Evolutionary conservation across 2,329 filamentous ascomycete species (phyloP).

Genomic region (Sclerotinia glacialis): DNA sequence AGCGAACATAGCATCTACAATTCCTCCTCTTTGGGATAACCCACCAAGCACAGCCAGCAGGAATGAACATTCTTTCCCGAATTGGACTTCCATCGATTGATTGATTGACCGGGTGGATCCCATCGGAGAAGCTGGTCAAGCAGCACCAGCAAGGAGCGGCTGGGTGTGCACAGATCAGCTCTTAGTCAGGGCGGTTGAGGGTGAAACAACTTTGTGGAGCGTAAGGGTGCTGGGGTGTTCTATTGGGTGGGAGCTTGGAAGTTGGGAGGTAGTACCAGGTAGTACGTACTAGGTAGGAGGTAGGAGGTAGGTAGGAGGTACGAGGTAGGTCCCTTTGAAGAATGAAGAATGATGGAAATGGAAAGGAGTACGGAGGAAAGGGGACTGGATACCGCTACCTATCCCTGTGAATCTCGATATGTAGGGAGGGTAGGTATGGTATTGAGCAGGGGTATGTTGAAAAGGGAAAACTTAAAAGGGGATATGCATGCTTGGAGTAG

Average conservation of each 20-base stretch:
- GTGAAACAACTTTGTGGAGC: neutral
- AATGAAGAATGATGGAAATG: too few relatives aligned
- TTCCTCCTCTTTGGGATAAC: too few relatives aligned
- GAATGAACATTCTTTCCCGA: neutral
- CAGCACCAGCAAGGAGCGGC: neutral
- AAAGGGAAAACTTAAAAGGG: too few relatives aligned
- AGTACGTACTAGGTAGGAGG: too few relatives aligned
- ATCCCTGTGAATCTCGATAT: neutral
- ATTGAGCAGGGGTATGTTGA: neutral
- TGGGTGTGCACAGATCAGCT: neutral
- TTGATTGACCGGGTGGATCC: neutral
- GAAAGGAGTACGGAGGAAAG: neutral
- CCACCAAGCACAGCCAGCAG: neutral
- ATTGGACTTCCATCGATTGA: neutral
- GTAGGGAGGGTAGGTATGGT: too few relatives aligned
- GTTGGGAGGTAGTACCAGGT: too few relatives aligned
- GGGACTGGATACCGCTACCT: neutral
- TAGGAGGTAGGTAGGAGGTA: too few relatives aligned
- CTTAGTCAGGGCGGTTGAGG: neutral
- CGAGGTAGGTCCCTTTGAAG: too few relatives aligned
- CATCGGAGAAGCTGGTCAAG: neutral
- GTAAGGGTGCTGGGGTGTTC: neutral
- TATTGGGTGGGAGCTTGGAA: neutral
- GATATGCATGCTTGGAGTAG: neutral
- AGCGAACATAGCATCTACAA: too few relatives aligned